Percentiles rank a stretch among this genome's conserved stretches.
Evolutionary conservation across 345 rosid genomes (phyloP).

Genomic region (Murraya koenigii): DNA sequence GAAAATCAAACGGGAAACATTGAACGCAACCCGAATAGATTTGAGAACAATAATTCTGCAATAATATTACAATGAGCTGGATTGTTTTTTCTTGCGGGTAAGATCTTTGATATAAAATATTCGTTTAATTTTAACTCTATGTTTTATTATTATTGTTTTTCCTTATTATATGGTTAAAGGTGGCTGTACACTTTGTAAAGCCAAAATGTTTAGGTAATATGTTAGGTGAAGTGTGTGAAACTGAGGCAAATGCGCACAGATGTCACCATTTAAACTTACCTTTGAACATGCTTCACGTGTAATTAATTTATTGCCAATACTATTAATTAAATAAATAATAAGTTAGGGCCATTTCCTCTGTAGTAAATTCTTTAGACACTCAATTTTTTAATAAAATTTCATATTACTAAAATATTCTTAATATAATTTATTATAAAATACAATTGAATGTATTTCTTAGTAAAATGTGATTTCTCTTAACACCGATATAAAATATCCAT

Average conservation of each 20-base stretch:
- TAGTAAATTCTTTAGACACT: no score
- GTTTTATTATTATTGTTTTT: not conserved
- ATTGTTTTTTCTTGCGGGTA: slow-evolving; percentile 31
- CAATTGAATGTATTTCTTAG: no score
- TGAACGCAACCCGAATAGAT: slow-evolving; percentile 1
- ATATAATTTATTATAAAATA: no score
- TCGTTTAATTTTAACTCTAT: not conserved
- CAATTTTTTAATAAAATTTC: no score
- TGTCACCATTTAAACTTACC: slow-evolving; percentile 30
- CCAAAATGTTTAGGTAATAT: slow-evolving; percentile 33
- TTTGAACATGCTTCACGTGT: slow-evolving; percentile 23
- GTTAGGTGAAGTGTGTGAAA: slow-evolving; percentile 30
- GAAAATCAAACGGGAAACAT: not conserved
- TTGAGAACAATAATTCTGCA: slow-evolving; percentile 3
- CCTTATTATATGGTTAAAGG: not conserved
- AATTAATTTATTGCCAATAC: not conserved
- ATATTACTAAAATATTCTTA: no score
- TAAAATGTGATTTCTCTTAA: no score
- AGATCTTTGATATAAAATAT: not conserved
- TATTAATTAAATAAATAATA: no score
- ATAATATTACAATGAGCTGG: not conserved
- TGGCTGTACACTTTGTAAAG: slow-evolving; percentile 16
- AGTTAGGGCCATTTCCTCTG: no score
- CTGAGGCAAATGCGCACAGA: slow-evolving; percentile 19
- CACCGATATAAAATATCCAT: no score